Conservation (phyloP, 1,284 basidiomycete species). For the Exsudoporus floridanus region DNA sequence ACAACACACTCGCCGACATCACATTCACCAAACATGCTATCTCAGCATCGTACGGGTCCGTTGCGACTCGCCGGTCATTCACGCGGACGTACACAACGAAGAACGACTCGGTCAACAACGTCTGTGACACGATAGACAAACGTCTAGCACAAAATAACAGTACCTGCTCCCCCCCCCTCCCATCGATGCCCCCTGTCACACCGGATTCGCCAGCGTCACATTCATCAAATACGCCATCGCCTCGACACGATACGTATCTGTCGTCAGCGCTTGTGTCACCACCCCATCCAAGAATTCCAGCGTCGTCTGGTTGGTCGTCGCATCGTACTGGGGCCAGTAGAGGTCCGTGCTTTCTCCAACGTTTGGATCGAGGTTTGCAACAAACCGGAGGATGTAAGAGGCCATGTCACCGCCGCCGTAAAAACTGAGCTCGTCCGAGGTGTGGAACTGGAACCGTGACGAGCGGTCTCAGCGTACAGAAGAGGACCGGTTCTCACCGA, state of each 20-base stretch:
- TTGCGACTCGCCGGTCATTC: too few relatives aligned
- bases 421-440: slow-evolving; percentile 41
- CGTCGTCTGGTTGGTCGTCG: slow-evolving; percentile 33
- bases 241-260: slow-evolving; percentile 45
- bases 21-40: too few relatives aligned
- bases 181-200: too few relatives aligned
- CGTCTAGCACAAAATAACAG: slow-evolving; percentile 40
- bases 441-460: slow-evolving; percentile 33
- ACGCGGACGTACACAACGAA: too few relatives aligned
- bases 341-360: slow-evolving; percentile 32
- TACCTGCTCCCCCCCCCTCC: too few relatives aligned
- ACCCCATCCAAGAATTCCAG: slow-evolving; percentile 48
- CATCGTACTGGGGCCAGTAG: slow-evolving; percentile 51
- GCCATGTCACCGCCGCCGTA: slow-evolving; percentile 40
- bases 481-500: neutral
- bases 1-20: too few relatives aligned
- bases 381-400: slow-evolving; percentile 45
- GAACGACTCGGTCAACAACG: too few relatives aligned
- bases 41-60: too few relatives aligned
- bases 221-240: slow-evolving; percentile 43
- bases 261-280: slow-evolving; percentile 35
- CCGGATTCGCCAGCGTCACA: slow-evolving; percentile 25
- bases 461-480: neutral
- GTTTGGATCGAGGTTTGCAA: slow-evolving; percentile 48
- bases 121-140: too few relatives aligned